phyloP scores from a whole-genome alignment of 305 asterid species.

The Ilex paraguariensis region DNA sequence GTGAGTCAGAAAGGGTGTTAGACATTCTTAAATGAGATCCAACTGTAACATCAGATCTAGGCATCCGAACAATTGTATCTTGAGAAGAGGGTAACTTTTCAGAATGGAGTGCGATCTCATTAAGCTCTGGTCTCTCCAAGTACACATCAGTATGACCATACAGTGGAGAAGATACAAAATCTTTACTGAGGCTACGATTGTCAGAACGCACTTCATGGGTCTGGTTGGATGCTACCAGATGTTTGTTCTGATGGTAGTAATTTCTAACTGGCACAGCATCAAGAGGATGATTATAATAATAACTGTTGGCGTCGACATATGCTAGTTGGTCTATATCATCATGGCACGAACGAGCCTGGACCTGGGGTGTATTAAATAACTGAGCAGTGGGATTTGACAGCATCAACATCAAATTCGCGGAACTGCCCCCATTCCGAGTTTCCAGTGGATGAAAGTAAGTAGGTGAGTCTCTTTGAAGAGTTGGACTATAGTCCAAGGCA shows the following conservation, averaged over 20 bases:
- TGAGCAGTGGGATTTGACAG: conserved; percentile 27
- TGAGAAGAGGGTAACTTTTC: conserved; percentile 29
- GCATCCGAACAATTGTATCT: conserved; percentile 21
- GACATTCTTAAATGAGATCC: conserved; percentile 19
- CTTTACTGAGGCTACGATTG: conserved; percentile 24
- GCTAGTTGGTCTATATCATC: conserved; percentile 24
- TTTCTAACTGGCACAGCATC: conserved; percentile 23
- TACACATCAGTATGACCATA: conserved; percentile 25
- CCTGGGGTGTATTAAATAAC: conserved; percentile 21
- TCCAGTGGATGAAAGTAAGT: conserved; percentile 36
- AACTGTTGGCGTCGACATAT: conserved; percentile 33
- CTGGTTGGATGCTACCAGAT: conserved; percentile 18
- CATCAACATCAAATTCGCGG: conserved; percentile 24
- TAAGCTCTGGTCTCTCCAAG: conserved; percentile 20
- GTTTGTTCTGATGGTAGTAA: conserved; percentile 24
- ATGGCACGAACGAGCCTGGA: conserved; percentile 30
- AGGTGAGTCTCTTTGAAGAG: conserved; percentile 39
- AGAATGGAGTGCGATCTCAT: conserved; percentile 21
- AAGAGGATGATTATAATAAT: conserved; percentile 26
- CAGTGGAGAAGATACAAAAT: conserved; percentile 29
- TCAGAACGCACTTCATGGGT: conserved; percentile 25
- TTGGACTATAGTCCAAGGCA: conserved; percentile 34
- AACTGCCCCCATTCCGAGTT: conserved; percentile 28
- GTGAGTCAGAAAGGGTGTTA: conserved; percentile 25
- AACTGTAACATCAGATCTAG: conserved; percentile 20